phyloP scores from a whole-genome alignment of 495 filamentous ascomycete species.

The Patellaria atrata region DNA sequence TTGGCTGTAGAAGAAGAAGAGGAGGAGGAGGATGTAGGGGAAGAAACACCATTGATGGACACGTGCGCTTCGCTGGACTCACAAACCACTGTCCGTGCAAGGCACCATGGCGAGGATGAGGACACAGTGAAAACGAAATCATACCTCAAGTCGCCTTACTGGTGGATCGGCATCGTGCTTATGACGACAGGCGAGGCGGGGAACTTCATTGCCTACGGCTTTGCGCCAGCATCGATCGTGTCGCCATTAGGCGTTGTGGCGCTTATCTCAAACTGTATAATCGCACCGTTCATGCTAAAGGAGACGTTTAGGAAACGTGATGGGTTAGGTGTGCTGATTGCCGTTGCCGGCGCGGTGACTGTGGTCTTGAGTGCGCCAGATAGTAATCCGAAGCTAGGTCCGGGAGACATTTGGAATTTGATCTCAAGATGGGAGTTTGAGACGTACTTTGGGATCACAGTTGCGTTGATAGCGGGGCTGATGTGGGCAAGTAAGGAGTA shows the following conservation, averaged over 20 bases:
- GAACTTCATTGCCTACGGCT: slow-evolving; percentile 95
- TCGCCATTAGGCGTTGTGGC: slow-evolving; percentile 91
- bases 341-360: slow-evolving; percentile 75
- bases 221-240: slow-evolving; percentile 97
- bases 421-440: slow-evolving; percentile 86
- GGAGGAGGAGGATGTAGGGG: slow-evolving; percentile 18
- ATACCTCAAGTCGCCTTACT: slow-evolving; percentile 86
- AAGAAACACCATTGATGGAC: slow-evolving; percentile 34
- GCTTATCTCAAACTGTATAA: slow-evolving; percentile 87
- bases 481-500: slow-evolving; percentile 73
- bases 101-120: slow-evolving; percentile 24
- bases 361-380: slow-evolving; percentile 86
- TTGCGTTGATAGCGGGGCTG: slow-evolving; percentile 52
- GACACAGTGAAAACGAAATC: slow-evolving; percentile 31
- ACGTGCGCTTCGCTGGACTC: not conserved
- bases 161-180: slow-evolving; percentile 84
- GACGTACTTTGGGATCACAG: slow-evolving; percentile 69
- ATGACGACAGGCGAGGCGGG: slow-evolving; percentile 90
- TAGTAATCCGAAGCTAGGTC: slow-evolving; percentile 79
- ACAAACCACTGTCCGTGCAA: no score
- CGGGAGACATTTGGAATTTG: slow-evolving; percentile 75
- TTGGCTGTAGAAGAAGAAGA: slow-evolving; percentile 2
- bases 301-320: slow-evolving; percentile 78
- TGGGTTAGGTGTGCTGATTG: slow-evolving; percentile 71
- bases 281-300: slow-evolving; percentile 84